Evolutionary conservation across 345 rosid genomes (phyloP), one percentile per base, ranked within the genome.

Genomic region (Erysimum cheiranthoides): DNA sequence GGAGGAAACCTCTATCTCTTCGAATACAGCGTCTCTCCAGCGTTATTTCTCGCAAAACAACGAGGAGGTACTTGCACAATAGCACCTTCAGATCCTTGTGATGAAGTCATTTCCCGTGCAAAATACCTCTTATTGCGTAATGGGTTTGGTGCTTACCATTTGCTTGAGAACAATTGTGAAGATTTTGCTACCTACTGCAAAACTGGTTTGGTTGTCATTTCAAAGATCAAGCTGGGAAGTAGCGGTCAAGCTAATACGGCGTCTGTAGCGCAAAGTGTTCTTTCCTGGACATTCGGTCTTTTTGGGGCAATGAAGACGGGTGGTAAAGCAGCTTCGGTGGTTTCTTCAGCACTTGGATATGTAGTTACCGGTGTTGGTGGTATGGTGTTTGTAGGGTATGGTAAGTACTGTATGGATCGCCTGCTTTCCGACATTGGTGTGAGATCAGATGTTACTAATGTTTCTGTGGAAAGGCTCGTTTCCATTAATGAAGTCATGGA

Each of bases 161-260:
- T 84, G 30, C 81, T 87, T 78, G 84, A 79, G 74, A 92, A 92
- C 78, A 90, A 88, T 64, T 90, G 96, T 17, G 92, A 90, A 82
- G 92, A 90, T 75, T 90, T 90, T 14, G 96, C 97, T 2, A 84
- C 82, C 16, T 88, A 90, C 76, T 92, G 96, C 38, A 92, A 90
- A 75, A 90, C 96, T 0, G 85, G 93, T 58, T 60, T 87, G 46
- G 86, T 90, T 1, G 86, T 85, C 57, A 10, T 59, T n/a, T 36
- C 30, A 5, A 59, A 35, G 6, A 59, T 18, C n/a, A 16, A 83
- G 49, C 61, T 61, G 17, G 97, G 93, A 28, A 81, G 89, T 21
- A 90, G 93, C 42, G 96, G 97, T 10, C 96, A 92, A 76, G 93
- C 91, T 4, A 52, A 25, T 31, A 17, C 78, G 3, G 64, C 64